These are phyloP conservation scores for Sporisorium exsertum DNA, from an alignment of 1,284 basidiomycete species.

Conservation along the genomic window DNA sequence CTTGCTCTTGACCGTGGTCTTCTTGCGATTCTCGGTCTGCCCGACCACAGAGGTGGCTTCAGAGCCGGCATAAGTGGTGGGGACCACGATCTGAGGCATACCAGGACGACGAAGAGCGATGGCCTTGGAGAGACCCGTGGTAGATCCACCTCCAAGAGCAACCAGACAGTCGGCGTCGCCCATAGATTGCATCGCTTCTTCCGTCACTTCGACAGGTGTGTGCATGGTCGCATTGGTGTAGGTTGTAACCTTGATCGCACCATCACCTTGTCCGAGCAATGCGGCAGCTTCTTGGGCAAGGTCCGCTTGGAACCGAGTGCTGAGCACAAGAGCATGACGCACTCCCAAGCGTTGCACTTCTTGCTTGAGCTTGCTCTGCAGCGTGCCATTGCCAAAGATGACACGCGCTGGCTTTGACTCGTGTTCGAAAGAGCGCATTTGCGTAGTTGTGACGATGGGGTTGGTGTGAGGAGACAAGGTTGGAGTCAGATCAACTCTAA, in stretches of 20 bases:
- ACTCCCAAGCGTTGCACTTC: slow-evolving; percentile 7
- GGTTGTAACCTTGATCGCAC: slow-evolving; percentile 1
- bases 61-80: slow-evolving; percentile 72
- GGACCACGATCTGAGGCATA: slow-evolving; percentile 72
- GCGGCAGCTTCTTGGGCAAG: slow-evolving; percentile 4
- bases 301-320: not conserved
- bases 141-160: slow-evolving; percentile 72
- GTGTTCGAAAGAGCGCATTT: slow-evolving; percentile 12
- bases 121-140: slow-evolving; percentile 72
- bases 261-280: slow-evolving; percentile 1
- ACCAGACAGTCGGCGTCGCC: slow-evolving; percentile 71
- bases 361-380: slow-evolving; percentile 6
- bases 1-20: slow-evolving; percentile 71
- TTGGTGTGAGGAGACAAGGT: too few species aligned
- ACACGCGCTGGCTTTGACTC: slow-evolving; percentile 7
- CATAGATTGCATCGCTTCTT: slow-evolving; percentile 69
- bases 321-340: slow-evolving; percentile 11
- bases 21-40: slow-evolving; percentile 71
- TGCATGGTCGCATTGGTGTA: slow-evolving; percentile 72
- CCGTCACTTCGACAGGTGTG: slow-evolving; percentile 71
- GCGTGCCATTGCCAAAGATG: slow-evolving; percentile 12
- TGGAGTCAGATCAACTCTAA: too few species aligned
- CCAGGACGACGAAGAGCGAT: slow-evolving; percentile 70
- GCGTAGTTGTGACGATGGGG: too few species aligned
- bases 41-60: slow-evolving; percentile 72